Conservation (phyloP, 345 rosid genomes). For the Linum lewisii region DNA sequence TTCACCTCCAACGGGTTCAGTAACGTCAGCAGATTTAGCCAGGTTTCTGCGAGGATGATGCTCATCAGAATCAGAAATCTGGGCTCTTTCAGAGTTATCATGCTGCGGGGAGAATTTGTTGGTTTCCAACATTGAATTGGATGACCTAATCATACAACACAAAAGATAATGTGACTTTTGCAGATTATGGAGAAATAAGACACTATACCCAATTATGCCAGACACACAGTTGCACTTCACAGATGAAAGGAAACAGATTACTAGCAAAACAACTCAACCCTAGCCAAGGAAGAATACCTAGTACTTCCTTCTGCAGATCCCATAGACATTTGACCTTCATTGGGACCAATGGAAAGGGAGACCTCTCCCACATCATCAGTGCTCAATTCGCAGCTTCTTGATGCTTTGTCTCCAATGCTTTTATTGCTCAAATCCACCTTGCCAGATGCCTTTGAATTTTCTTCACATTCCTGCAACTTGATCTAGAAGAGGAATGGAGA, state of each 20-base stretch:
- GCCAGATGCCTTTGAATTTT: conserved; percentile 23
- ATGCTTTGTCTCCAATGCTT: conserved; percentile 10
- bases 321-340: conserved; percentile 21
- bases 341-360: conserved; percentile 15
- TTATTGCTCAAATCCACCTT: conserved; percentile 22
- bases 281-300: conserved; percentile 13
- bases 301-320: conserved; percentile 19
- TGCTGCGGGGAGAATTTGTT: conserved; percentile 12
- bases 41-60: conserved; percentile 16
- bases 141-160: conserved; percentile 21
- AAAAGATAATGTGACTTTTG: conserved; percentile 4
- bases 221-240: neutral
- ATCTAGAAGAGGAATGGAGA: conserved; percentile 29
- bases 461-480: conserved; percentile 35
- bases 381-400: conserved; percentile 16
- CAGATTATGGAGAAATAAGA: neutral
- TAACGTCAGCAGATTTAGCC: conserved; percentile 15
- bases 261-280: conserved; percentile 19
- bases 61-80: conserved; percentile 12
- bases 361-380: conserved; percentile 9
- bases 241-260: neutral
- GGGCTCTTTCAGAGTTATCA: conserved; percentile 11
- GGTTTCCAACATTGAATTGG: conserved; percentile 13
- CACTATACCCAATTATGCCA: neutral
- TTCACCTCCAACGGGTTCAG: conserved; percentile 22